Percentiles rank a stretch among this genome's conserved stretches.
phyloP scores from a whole-genome alignment of 495 filamentous ascomycete genomes.

The Penicillium maclennaniae region DNA sequence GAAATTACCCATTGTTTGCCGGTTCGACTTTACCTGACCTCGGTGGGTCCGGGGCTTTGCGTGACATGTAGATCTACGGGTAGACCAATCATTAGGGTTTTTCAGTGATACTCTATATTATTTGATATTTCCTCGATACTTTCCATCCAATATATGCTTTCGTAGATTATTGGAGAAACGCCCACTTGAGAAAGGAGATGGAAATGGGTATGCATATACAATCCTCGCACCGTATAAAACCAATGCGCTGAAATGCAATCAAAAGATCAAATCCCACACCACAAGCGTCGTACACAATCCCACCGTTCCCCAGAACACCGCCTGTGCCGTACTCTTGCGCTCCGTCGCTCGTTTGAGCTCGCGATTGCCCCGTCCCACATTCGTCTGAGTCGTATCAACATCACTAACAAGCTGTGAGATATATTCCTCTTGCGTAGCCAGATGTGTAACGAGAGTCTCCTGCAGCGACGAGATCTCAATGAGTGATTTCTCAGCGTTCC shows the following conservation, averaged over 20 bases:
- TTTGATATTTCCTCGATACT: too few relatives aligned
- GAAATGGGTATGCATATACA: not conserved
- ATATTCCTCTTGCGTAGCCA: conserved; percentile 77
- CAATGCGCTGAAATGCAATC: conserved; percentile 7
- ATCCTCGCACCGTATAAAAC: not conserved
- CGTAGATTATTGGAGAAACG: too few relatives aligned
- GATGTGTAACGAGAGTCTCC: conserved; percentile 77
- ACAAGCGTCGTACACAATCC: conserved; percentile 78
- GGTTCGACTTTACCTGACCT: not conserved
- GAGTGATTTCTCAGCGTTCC: conserved; percentile 84
- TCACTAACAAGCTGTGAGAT: conserved; percentile 89
- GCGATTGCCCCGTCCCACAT: conserved; percentile 84
- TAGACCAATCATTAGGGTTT: not conserved
- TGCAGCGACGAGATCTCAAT: conserved; percentile 92
- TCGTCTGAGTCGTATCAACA: conserved; percentile 72
- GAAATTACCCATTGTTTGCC: not conserved
- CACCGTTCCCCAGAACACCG: conserved; percentile 83
- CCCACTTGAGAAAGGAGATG: not conserved
- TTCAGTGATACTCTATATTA: not conserved
- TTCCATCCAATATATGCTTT: not conserved
- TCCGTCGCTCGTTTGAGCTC: conserved; percentile 83
- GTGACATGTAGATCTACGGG: conserved; percentile 15
- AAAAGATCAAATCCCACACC: conserved; percentile 92
- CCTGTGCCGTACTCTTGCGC: conserved; percentile 76
- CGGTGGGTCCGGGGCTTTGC: conserved; percentile 3